Evolutionary conservation across 116 monocot genomes (phyloP).

Genomic region (Posidonia oceanica): DNA sequence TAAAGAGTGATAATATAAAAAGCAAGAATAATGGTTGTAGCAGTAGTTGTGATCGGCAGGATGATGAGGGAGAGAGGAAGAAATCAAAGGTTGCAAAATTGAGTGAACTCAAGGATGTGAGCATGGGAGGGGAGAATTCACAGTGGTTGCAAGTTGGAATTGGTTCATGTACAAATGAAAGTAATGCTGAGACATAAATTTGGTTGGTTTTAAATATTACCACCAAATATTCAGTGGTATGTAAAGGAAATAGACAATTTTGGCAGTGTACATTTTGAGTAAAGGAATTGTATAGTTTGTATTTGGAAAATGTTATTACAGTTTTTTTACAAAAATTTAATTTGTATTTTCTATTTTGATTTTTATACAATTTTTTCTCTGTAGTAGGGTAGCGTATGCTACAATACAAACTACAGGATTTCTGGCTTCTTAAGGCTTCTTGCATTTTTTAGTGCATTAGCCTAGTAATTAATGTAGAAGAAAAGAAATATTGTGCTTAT

Average conservation of each 20-base stretch:
- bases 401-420: too few species aligned
- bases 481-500: too few species aligned
- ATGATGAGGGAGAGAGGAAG: constrained; percentile 46
- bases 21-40: constrained; percentile 4
- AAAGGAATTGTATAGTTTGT: neutral
- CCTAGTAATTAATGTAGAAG: too few species aligned
- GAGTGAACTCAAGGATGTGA: constrained; percentile 45
- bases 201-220: neutral
- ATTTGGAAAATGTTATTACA: neutral
- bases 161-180: constrained; percentile 17
- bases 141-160: constrained; percentile 70
- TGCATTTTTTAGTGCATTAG: too few species aligned
- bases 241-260: neutral
- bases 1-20: neutral
- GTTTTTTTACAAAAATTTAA: too few species aligned
- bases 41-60: constrained; percentile 6
- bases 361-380: too few species aligned
- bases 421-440: too few species aligned
- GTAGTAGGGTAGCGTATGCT: too few species aligned
- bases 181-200: neutral
- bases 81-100: constrained; percentile 30
- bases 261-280: neutral
- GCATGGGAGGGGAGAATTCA: constrained; percentile 16
- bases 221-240: neutral
- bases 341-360: too few species aligned